These are phyloP conservation scores for Elaeis oleifera DNA, from an alignment of 202 grass and related monocot species.

Conservation along the genomic window DNA sequence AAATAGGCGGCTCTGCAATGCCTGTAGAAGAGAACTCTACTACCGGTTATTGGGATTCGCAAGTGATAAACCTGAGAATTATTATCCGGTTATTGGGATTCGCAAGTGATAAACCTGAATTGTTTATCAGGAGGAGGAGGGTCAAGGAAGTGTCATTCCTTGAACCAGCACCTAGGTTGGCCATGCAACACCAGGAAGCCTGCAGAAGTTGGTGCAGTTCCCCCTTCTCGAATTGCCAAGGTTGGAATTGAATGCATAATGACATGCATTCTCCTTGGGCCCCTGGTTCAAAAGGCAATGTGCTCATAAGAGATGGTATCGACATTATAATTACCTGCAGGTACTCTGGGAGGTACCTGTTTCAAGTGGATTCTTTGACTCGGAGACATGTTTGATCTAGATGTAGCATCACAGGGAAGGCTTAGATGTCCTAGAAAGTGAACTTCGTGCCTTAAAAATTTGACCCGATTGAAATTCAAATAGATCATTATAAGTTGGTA, in stretches of 20 bases:
- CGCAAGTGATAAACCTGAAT: conserved; percentile 21
- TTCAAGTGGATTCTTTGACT: conserved; percentile 66
- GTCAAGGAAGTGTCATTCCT: conserved; percentile 10
- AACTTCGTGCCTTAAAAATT: conserved; percentile 98
- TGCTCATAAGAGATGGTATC: conserved; percentile 74
- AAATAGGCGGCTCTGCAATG: conserved; percentile 27
- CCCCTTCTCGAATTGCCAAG: conserved; percentile 52
- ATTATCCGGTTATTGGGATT: conserved; percentile 58
- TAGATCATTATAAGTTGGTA: not conserved
- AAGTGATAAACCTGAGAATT: conserved; percentile 25
- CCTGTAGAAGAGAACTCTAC: conserved; percentile 43
- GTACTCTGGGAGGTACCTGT: conserved; percentile 77
- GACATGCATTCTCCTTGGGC: conserved; percentile 92
- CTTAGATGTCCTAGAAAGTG: conserved; percentile 80
- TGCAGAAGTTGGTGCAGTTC: conserved; percentile 56
- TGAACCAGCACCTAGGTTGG: too few species aligned
- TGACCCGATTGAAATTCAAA: conserved; percentile 39
- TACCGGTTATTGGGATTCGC: conserved; percentile 45
- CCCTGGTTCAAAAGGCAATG: conserved; percentile 73
- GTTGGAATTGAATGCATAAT: conserved; percentile 76
- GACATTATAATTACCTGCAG: conserved; percentile 76
- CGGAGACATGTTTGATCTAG: conserved; percentile 38
- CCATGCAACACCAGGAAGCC: conserved; percentile 13
- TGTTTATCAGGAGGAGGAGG: too few species aligned
- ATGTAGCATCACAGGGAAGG: conserved; percentile 45